A percentile compares a stretch with the other conserved stretches of the same genome.
Conservation (phyloP, 331 rosid genomes). For the Quercus lobata region DNA sequence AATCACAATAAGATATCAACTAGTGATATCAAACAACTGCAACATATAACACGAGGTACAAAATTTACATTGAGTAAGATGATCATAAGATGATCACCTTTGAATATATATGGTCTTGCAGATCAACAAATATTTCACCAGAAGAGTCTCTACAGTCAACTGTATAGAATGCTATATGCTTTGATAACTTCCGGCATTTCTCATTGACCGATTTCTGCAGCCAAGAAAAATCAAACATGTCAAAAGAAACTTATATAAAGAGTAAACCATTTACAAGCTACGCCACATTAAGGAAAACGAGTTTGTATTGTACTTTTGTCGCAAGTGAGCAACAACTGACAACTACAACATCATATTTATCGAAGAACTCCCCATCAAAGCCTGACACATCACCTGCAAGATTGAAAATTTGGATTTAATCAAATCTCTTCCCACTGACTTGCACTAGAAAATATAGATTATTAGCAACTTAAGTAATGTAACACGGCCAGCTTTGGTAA, state of each 20-base stretch:
- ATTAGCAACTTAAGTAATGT: background rate
- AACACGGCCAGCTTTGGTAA: background rate
- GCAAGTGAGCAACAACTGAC: slow-evolving; percentile 72
- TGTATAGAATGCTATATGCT: slow-evolving; percentile 78
- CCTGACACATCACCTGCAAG: slow-evolving; percentile 65
- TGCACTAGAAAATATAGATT: background rate
- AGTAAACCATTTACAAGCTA: background rate
- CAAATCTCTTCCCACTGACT: background rate
- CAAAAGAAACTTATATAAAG: background rate
- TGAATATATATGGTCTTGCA: slow-evolving; percentile 71
- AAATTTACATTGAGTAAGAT: background rate
- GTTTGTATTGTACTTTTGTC: slow-evolving; percentile 49
- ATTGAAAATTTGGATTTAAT: background rate
- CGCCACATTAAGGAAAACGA: background rate
- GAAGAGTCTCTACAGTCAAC: slow-evolving; percentile 95
- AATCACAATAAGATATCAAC: background rate
- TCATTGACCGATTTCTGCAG: slow-evolving; percentile 76
- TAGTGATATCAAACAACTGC: background rate
- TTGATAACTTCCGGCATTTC: slow-evolving; percentile 74
- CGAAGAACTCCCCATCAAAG: slow-evolving; percentile 63
- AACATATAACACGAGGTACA: background rate
- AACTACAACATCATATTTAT: slow-evolving; percentile 74
- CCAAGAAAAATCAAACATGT: background rate
- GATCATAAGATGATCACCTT: slow-evolving; percentile 52
- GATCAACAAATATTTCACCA: slow-evolving; percentile 97